phyloP scores from a whole-genome alignment of 2,329 filamentous ascomycete species.

The Hypocreales sp. region DNA sequence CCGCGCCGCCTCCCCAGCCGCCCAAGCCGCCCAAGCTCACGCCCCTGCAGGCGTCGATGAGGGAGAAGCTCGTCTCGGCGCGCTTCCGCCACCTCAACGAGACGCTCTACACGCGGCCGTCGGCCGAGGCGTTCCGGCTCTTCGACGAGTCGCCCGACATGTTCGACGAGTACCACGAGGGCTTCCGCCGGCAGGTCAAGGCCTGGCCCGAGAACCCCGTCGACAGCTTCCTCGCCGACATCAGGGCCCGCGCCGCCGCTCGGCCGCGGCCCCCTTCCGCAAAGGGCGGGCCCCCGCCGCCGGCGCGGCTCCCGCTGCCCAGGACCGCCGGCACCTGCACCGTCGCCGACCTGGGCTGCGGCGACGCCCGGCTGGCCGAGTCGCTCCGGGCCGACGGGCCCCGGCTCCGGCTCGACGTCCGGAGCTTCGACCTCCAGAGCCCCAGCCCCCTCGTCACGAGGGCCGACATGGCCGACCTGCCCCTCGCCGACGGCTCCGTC shows the following conservation, averaged over 20 bases:
- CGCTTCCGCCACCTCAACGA: conserved; percentile 97
- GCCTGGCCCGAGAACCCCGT: conserved; percentile 97
- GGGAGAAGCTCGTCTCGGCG: conserved; percentile 83
- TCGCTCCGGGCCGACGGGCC: conserved; percentile 47
- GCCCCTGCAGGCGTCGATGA: conserved; percentile 86
- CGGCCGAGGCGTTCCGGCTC: conserved; percentile 63
- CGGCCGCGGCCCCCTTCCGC: conserved; percentile 9
- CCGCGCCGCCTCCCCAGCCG: too few relatives aligned
- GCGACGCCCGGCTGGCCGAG: conserved; percentile 69
- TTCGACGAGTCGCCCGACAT: conserved; percentile 81
- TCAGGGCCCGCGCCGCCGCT: conserved; percentile 51
- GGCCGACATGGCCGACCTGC: conserved; percentile 78
- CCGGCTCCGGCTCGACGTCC: conserved; percentile 57
- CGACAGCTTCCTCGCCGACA: conserved; percentile 63
- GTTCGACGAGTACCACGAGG: conserved; percentile 91
- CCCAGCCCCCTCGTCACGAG: conserved; percentile 64
- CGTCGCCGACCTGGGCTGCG: conserved; percentile 86
- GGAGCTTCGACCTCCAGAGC: conserved; percentile 76
- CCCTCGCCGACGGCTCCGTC: conserved; percentile 56
- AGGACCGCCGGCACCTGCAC: conserved; percentile 57
- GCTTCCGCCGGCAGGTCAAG: conserved; percentile 88
- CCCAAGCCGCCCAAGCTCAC: conserved; percentile 52
- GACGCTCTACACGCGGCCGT: conserved; percentile 86
- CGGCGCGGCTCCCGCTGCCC: conserved; percentile 39
- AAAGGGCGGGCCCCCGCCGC: conserved; percentile 13